Percentiles rank a stretch among this genome's conserved stretches.
Evolutionary conservation across 2,329 filamentous ascomycete genomes (phyloP).

Genomic region (Nectriaceae sp.): DNA sequence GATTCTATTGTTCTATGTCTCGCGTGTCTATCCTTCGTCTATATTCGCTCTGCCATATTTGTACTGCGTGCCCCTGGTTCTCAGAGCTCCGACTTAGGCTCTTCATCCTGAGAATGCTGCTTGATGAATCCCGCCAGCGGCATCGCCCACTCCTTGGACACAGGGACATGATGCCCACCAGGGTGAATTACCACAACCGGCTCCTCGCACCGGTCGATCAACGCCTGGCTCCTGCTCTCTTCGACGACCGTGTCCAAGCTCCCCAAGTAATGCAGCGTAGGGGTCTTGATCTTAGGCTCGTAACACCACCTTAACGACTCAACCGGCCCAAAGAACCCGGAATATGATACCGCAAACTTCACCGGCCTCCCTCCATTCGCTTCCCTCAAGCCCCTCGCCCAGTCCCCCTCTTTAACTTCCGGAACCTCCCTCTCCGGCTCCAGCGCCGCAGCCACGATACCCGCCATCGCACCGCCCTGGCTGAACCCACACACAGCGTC

Average conservation of each 20-base stretch:
- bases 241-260: constrained; percentile 87
- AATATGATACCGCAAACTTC: constrained; percentile 76
- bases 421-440: constrained; percentile 48
- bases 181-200: constrained; percentile 68
- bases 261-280: constrained; percentile 80
- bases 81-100: constrained; percentile 28
- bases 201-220: constrained; percentile 66
- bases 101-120: constrained; percentile 35
- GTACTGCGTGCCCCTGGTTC: background rate
- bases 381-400: constrained; percentile 47
- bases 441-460: constrained; percentile 70
- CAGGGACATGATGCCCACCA: constrained; percentile 87
- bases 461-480: constrained; percentile 74
- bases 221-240: constrained; percentile 66
- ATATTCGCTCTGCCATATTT: constrained; percentile 6
- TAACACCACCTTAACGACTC: constrained; percentile 64
- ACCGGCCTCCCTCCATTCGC: constrained; percentile 52
- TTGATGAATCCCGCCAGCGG: constrained; percentile 73
- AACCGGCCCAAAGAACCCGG: constrained; percentile 70
- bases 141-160: constrained; percentile 78
- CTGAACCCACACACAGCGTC: constrained; percentile 83
- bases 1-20: constrained; percentile 25
- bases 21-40: constrained; percentile 21
- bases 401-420: constrained; percentile 35
- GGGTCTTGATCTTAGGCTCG: constrained; percentile 73